Conservation (phyloP, 495 filamentous ascomycete species). For the Aspergillus taichungensis region DNA sequence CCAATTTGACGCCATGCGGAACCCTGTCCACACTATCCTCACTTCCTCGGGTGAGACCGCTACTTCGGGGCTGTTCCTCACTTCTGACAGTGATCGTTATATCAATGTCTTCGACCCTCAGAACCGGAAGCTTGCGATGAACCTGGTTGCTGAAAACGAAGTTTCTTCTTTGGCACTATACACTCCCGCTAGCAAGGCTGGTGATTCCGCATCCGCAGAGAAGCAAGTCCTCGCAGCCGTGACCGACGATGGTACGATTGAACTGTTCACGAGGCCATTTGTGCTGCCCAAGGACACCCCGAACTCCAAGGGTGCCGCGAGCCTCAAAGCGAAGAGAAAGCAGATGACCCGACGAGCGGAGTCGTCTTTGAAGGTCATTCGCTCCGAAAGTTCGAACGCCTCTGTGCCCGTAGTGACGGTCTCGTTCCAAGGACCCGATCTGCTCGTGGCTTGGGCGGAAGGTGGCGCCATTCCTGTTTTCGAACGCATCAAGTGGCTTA, state of each 20-base stretch:
- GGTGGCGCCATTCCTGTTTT: conserved; percentile 49
- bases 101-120: conserved; percentile 46
- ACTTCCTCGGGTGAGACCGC: conserved; percentile 28
- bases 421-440: conserved; percentile 39
- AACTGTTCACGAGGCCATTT: conserved; percentile 50
- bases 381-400: conserved; percentile 34
- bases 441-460: conserved; percentile 46
- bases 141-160: conserved; percentile 45
- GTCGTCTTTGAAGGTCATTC: conserved; percentile 39
- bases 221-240: conserved; percentile 42
- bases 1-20: conserved; percentile 46
- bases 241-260: conserved; percentile 46
- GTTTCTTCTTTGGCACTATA: conserved; percentile 32
- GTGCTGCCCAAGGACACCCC: conserved; percentile 23
- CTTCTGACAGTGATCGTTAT: conserved; percentile 46
- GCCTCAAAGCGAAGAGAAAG: conserved; percentile 37
- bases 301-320: conserved; percentile 19
- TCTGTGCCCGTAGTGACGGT: conserved; percentile 39
- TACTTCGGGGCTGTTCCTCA: conserved; percentile 29
- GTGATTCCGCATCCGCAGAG: conserved; percentile 13
- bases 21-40: conserved; percentile 43
- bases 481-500: conserved; percentile 44
- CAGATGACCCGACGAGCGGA: conserved; percentile 43
- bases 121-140: conserved; percentile 36
- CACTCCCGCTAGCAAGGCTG: conserved; percentile 6